Percentiles rank a stretch among this genome's conserved stretches.
Conservation (phyloP, 495 filamentous ascomycete species). For the Penicillium ucsense region DNA sequence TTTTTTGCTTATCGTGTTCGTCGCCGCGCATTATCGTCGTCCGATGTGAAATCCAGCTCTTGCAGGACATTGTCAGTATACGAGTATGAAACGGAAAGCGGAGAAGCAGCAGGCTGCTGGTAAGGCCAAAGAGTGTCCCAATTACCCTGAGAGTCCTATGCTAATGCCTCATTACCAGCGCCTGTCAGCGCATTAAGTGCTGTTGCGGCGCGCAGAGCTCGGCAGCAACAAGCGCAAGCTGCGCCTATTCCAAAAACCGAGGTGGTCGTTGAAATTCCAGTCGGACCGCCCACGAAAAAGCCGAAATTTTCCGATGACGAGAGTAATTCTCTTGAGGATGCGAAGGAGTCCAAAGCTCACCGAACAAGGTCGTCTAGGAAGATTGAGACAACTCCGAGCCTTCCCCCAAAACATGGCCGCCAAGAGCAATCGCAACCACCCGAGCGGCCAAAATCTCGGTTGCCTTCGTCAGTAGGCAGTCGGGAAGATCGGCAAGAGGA, state of each 20-base stretch:
- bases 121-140: conserved; percentile 6
- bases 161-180: conserved; percentile 12
- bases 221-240: conserved; percentile 28
- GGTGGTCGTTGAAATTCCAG: conserved; percentile 6
- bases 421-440: conserved; percentile 1
- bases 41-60: neutral
- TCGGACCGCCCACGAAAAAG: conserved; percentile 30
- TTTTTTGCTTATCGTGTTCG: conserved; percentile 25
- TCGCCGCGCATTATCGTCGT: conserved; percentile 13
- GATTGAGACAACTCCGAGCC: conserved; percentile 8
- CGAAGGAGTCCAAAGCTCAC: conserved; percentile 6
- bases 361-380: conserved; percentile 20
- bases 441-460: neutral
- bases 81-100: conserved; percentile 34
- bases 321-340: conserved; percentile 3
- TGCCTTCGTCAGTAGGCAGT: neutral
- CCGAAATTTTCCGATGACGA: conserved; percentile 22
- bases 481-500: conserved; percentile 8
- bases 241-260: conserved; percentile 9
- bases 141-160: neutral
- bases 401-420: conserved; percentile 3
- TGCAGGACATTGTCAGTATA: neutral
- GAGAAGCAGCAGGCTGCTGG: conserved; percentile 32
- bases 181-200: conserved; percentile 29
- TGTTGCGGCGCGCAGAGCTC: conserved; percentile 39